phyloP scores from a whole-genome alignment of 352 stramenopile genomes.

The Phytophthora syringae region DNA sequence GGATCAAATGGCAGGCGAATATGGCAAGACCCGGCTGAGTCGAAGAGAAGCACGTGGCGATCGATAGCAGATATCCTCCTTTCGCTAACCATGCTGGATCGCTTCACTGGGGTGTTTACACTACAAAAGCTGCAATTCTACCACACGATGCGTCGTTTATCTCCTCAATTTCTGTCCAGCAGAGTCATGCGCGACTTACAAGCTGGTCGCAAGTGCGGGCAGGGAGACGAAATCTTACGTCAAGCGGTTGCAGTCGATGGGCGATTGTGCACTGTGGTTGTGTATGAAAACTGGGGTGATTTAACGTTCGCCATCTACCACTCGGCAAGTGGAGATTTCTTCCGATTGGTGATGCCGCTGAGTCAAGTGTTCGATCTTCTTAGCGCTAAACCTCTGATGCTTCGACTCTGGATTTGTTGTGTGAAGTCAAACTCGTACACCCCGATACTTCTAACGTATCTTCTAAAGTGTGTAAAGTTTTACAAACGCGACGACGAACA shows the following conservation, averaged over 20 bases:
- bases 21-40: conserved; percentile 19
- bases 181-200: conserved; percentile 68
- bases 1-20: conserved; percentile 21
- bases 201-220: conserved; percentile 63
- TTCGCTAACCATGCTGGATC: conserved; percentile 66
- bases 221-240: conserved; percentile 74
- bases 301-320: conserved; percentile 64
- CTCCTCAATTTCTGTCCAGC: conserved; percentile 59
- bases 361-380: conserved; percentile 45
- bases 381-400: conserved; percentile 43
- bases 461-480: conserved; percentile 54
- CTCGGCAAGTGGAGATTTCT: conserved; percentile 38
- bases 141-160: conserved; percentile 59
- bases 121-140: conserved; percentile 76
- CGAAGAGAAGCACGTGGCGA: conserved; percentile 18
- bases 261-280: conserved; percentile 53
- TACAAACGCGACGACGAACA: conserved; percentile 2
- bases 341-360: conserved; percentile 42
- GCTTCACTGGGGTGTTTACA: conserved; percentile 74
- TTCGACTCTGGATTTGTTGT: conserved; percentile 71
- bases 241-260: conserved; percentile 57
- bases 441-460: conserved; percentile 43
- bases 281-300: conserved; percentile 87
- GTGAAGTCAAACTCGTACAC: conserved; percentile 78
- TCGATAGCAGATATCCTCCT: conserved; percentile 59